Percentiles rank a stretch among this genome's conserved stretches.
These are phyloP conservation scores for Lecanicillium sp. DNA, from an alignment of 2,329 filamentous ascomycete genomes.

Conservation along the genomic window DNA sequence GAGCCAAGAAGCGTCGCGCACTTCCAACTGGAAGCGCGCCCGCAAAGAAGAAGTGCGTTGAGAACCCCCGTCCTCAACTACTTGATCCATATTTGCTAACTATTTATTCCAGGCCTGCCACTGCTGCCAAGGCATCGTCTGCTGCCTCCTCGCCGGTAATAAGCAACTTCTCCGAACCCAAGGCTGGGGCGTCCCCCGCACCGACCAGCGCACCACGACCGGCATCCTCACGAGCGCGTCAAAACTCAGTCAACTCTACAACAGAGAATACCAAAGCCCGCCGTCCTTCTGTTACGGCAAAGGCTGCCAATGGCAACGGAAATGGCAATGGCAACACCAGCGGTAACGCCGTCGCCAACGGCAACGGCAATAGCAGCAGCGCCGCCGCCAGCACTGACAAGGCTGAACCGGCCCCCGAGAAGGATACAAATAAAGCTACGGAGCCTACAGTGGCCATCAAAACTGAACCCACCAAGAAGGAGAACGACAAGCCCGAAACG, in stretches of 20 bases:
- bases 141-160: slow-evolving; percentile 71
- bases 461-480: slow-evolving; percentile 29
- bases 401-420: slow-evolving; percentile 25
- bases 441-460: slow-evolving; percentile 36
- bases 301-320: slow-evolving; percentile 55
- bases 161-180: slow-evolving; percentile 59
- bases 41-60: slow-evolving; percentile 68
- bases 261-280: slow-evolving; percentile 49
- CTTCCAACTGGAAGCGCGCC: slow-evolving; percentile 60
- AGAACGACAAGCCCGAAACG: slow-evolving; percentile 25
- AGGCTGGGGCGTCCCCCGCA: slow-evolving; percentile 52
- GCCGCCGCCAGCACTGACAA: slow-evolving; percentile 25
- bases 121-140: slow-evolving; percentile 57
- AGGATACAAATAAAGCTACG: slow-evolving; percentile 45
- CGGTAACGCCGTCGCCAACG: slow-evolving; percentile 29
- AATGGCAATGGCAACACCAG: too few relatives aligned
- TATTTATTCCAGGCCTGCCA: slow-evolving; percentile 27
- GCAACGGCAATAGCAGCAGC: slow-evolving; percentile 31
- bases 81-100: slow-evolving; percentile 5
- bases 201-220: slow-evolving; percentile 54
- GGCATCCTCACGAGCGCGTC: slow-evolving; percentile 64
- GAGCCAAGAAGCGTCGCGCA: slow-evolving; percentile 67
- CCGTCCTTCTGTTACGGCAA: slow-evolving; percentile 55
- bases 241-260: slow-evolving; percentile 63
- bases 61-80: slow-evolving; percentile 11